phyloP scores from a whole-genome alignment of 371 early-diverging fungal species.

The Nematocida minor region DNA sequence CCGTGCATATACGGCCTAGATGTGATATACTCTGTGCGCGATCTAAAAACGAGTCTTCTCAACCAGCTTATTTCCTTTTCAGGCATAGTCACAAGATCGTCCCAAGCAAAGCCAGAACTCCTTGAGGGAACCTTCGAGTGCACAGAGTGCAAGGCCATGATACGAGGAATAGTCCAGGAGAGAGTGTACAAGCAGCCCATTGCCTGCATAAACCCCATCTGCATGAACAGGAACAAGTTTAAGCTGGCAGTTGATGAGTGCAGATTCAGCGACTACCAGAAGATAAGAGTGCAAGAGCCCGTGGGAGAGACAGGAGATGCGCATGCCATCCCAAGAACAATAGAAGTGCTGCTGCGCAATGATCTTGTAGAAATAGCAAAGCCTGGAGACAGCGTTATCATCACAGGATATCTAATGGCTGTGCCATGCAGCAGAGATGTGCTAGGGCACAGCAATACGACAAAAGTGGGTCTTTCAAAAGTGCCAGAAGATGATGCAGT shows the following conservation, averaged over 20 bases:
- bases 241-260: constrained; percentile 74
- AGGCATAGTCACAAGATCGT: constrained; percentile 93
- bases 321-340: constrained; percentile 89
- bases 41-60: constrained; percentile 75
- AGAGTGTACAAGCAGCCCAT: constrained; percentile 92
- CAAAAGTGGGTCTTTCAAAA: constrained; percentile 39
- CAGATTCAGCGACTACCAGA: constrained; percentile 93
- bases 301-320: constrained; percentile 69
- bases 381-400: constrained; percentile 83
- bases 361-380: constrained; percentile 89
- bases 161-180: constrained; percentile 80
- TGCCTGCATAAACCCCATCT: constrained; percentile 77
- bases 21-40: constrained; percentile 67
- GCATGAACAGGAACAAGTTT: constrained; percentile 78
- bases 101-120: constrained; percentile 93
- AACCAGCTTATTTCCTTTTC: constrained; percentile 78
- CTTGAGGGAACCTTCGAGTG: constrained; percentile 83
- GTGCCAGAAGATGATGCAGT: constrained; percentile 45
- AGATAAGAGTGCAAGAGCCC: constrained; percentile 84
- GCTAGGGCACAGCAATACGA: constrained; percentile 48
- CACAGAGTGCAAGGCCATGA: constrained; percentile 74
- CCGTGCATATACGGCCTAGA: constrained; percentile 51
- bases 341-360: constrained; percentile 89
- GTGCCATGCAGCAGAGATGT: constrained; percentile 83
- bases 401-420: constrained; percentile 85